These are phyloP conservation scores for Linnemannia schmuckeri DNA, from an alignment of 192 early-diverging fungal genomes.

Conservation along the genomic window DNA sequence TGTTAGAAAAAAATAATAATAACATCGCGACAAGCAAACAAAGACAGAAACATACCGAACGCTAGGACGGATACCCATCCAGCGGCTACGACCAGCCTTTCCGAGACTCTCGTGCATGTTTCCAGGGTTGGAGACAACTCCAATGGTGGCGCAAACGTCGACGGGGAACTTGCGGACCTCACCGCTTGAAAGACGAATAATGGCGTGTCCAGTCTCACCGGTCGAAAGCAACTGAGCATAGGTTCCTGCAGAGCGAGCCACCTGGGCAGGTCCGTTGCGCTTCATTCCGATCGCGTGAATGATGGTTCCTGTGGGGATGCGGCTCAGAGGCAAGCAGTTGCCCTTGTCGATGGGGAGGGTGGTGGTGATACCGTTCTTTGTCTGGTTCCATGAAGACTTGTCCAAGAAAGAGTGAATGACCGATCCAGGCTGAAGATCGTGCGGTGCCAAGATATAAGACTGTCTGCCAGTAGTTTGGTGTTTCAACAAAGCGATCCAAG, in stretches of 20 bases:
- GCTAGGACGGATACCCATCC: conserved; percentile 89
- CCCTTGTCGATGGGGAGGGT: conserved; percentile 78
- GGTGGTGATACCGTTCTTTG: conserved; percentile 54
- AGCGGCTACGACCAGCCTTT: conserved; percentile 88
- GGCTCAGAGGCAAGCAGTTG: conserved; percentile 89
- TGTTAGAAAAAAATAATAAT: neutral
- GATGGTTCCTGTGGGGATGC: conserved; percentile 93
- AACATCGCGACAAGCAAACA: neutral
- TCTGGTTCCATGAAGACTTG: conserved; percentile 50
- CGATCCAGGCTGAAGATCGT: conserved; percentile 80
- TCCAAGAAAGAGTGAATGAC: conserved; percentile 76
- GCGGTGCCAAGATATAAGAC: conserved; percentile 89
- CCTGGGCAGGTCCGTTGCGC: conserved; percentile 78
- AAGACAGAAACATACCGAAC: conserved; percentile 63
- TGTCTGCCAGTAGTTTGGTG: conserved; percentile 81
- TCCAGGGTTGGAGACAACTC: conserved; percentile 89
- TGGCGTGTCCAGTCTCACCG: conserved; percentile 81
- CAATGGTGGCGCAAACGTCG: conserved; percentile 91
- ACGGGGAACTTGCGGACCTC: conserved; percentile 90
- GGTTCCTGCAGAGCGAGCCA: conserved; percentile 89
- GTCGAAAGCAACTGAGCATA: conserved; percentile 88
- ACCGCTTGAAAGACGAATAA: conserved; percentile 86
- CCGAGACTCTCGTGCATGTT: conserved; percentile 91
- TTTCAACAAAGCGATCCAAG: conserved; percentile 87
- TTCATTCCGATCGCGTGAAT: conserved; percentile 90